phyloP scores from a whole-genome alignment of 176 grass and related monocot species.

The Avena insularis region DNA sequence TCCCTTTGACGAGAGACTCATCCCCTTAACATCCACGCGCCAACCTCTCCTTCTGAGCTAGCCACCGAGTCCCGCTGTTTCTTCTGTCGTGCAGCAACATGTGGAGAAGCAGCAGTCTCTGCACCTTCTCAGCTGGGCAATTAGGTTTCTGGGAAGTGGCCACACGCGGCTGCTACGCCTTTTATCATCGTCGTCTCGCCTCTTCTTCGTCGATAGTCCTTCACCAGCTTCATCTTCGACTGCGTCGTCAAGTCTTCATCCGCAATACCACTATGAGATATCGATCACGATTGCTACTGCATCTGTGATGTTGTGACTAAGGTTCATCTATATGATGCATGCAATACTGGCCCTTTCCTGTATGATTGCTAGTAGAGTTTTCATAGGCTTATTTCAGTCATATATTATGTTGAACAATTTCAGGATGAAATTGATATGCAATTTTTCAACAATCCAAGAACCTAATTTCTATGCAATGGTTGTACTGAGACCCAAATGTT shows the following conservation, averaged over 20 bases:
- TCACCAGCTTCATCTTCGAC: neutral
- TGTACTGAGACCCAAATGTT: neutral
- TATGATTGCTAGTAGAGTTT: neutral
- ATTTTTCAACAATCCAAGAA: neutral
- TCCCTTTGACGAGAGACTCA: neutral
- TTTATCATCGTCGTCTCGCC: neutral
- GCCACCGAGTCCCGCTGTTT: neutral
- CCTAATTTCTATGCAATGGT: neutral
- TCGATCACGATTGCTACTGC: neutral
- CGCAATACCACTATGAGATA: neutral
- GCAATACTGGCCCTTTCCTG: neutral
- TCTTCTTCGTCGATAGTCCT: neutral
- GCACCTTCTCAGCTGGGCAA: neutral
- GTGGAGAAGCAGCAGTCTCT: neutral
- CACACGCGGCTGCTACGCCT: neutral
- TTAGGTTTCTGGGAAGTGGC: neutral
- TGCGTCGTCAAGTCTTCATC: neutral
- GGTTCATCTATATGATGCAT: neutral
- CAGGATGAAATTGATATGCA: neutral
- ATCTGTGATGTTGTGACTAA: neutral
- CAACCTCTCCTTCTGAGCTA: neutral
- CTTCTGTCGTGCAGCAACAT: neutral
- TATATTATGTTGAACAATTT: neutral
- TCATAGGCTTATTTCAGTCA: neutral
- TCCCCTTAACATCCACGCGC: neutral